Base-by-base conservation (phyloP, 1,284 basidiomycete genomes). In the Sanguinoderma infundibulare region DNA sequence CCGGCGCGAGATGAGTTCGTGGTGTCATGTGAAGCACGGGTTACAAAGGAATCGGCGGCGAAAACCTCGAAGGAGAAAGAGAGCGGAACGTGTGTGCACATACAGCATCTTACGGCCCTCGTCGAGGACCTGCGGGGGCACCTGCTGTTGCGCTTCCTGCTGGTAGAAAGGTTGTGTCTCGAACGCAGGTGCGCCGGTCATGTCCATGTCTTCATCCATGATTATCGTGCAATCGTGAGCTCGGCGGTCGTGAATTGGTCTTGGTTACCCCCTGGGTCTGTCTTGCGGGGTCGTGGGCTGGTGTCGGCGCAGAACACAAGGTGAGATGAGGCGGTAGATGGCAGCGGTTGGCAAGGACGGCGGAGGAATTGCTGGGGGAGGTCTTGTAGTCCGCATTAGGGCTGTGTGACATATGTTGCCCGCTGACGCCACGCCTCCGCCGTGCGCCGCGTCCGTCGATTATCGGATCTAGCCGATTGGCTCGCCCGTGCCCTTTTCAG, bases 191-290 rank as follows among this genome's bases (percentile, higher is more conserved):
- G 74, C 56, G 55, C 76, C 78, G 54, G 76, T 57, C 75, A 87
- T 85, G 59, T 86, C 84, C 87, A 91, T 91, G 76, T 91, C 87
- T 81, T 87, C 82, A 77, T 92, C 90, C 91, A 92, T 92, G 75
- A 64, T 77, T 67, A 60, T 55, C 55, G 59, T 60, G 38, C 35
- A 52, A 56, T 59, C 56, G 49, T 51, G 32, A 32, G 47, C 34
- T 39, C 39, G 40, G 38, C 42, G 34, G 60, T 66, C 50, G 61
- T 62, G 26, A 62, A 57, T 51, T 38, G 44, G 38, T 30, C 47
- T 35, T 46, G 35, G 15, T 47, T 20, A 38, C 17, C 17, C n/a
- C 49, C 22, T 44, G 34, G 20, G 32, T 9, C n/a, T n/a, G 30
- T 26, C 28, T 38, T 35, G 32, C 15, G 3, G 32, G 34, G 32